A percentile compares a stretch with the other conserved stretches of the same genome.
These are phyloP conservation scores for Escallonia rubra DNA, from an alignment of 129 eudicot genomes.

Conservation along the genomic window DNA sequence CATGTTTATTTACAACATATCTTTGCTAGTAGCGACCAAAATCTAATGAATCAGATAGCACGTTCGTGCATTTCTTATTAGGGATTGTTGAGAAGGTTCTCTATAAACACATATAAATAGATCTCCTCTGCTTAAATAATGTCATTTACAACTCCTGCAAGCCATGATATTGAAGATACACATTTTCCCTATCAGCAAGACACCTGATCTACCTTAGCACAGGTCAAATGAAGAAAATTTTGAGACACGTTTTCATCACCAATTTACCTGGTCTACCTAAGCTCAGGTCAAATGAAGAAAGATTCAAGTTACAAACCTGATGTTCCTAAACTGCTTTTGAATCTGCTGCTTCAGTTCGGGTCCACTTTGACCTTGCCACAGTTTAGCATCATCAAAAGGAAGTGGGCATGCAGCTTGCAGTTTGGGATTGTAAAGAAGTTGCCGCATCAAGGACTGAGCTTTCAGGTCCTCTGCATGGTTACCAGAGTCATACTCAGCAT, in stretches of 20 bases:
- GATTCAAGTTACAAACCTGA: slow-evolving; percentile 46
- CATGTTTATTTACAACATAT: not conserved
- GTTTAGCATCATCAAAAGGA: slow-evolving; percentile 87
- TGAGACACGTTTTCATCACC: too few relatives aligned
- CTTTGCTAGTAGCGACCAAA: not conserved
- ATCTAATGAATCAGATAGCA: not conserved
- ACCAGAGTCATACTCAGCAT: slow-evolving; percentile 95
- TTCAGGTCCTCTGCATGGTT: slow-evolving; percentile 74
- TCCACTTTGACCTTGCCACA: slow-evolving; percentile 96
- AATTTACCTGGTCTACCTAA: too few relatives aligned
- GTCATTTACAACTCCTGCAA: too few relatives aligned
- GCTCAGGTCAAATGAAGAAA: not conserved
- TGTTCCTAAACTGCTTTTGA: slow-evolving; percentile 80
- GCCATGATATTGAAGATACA: too few relatives aligned
- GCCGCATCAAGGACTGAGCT: slow-evolving; percentile 65
- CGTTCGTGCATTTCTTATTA: not conserved
- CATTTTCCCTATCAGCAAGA: not conserved
- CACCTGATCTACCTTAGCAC: too few relatives aligned
- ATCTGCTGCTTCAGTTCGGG: slow-evolving; percentile 83
- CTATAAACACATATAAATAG: not conserved
- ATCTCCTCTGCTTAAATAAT: not conserved
- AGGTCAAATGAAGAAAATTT: slow-evolving; percentile 1
- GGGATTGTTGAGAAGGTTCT: not conserved
- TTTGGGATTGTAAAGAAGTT: slow-evolving; percentile 67
- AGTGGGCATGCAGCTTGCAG: slow-evolving; percentile 89